Evolutionary conservation across 106 monocot species (phyloP), one percentile per base, ranked within the genome.

Genomic region (Acorus gramineus): DNA sequence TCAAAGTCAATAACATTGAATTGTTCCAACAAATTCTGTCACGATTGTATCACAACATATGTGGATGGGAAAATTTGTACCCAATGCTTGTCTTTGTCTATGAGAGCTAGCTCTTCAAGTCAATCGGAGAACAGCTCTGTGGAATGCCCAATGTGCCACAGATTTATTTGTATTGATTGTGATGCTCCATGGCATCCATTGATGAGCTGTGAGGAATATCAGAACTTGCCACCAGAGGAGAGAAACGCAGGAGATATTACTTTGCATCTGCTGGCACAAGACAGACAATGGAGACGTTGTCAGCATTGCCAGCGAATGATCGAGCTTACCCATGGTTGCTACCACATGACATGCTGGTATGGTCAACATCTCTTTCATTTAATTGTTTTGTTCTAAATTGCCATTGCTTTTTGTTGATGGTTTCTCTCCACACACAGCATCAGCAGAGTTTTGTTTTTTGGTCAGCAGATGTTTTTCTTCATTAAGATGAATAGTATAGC

Each of bases 281-380:
- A 60, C 66, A 77, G 72, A 57, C 84, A 72, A 47, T 87, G 84
- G 85, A 85, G 85, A 65, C 78, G 54, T 2, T 96, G 95, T 59
- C 82, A 72, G 56, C 78, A 77, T 42, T 96, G 95, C 63, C 52
- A 69, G 43, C 74, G 73, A 51, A 72, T 86, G 66, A 74, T 90
- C 66, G 90, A 96, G 71, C 87, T 72, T 14, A 73, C 73, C 43
- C 67, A 86, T 59, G 90, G 87, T 4, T 85, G 87, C 73, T 71
- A 77, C 73, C 89, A 71, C 73, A 80, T 84, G 70, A 76, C 80
- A 52, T 95, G 94, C 82, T 80, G 95, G 95, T 96, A 87, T 76
- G 58, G 54, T 68, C 28, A 28, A 28, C 28, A 28, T 11, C 14
- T 55, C 9, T 44, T 55, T 4, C 7, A 66, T 53, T 45, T 62